Percentiles rank a stretch among this genome's conserved stretches.
phyloP scores from a whole-genome alignment of 495 filamentous ascomycete genomes.

The Penicillium coprophilum region DNA sequence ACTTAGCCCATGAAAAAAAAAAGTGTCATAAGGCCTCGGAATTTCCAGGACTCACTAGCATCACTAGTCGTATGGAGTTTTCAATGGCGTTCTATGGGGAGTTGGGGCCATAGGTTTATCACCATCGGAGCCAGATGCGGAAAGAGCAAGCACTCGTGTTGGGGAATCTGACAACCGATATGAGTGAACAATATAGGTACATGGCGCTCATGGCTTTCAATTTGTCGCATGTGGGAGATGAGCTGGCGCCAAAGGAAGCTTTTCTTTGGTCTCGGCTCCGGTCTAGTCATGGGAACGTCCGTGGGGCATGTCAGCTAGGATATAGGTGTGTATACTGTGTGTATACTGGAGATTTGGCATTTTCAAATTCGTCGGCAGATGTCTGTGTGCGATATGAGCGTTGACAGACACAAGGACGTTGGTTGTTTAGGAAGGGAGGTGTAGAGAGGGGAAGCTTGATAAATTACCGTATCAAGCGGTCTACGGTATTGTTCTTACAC shows the following conservation, averaged over 20 bases:
- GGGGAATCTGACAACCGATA: not conserved
- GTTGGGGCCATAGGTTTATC: not conserved
- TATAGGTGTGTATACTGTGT: not conserved
- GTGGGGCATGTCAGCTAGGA: not conserved
- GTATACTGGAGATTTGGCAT: not conserved
- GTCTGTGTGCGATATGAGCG: too few species aligned
- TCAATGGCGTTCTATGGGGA: not conserved
- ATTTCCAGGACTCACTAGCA: not conserved
- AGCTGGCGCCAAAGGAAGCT: conserved; percentile 12
- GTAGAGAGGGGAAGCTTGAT: not conserved
- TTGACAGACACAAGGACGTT: not conserved
- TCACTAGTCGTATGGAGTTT: not conserved
- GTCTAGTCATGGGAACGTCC: conserved; percentile 1
- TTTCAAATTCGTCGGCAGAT: too few species aligned
- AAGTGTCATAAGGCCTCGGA: not conserved
- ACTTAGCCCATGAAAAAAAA: not conserved
- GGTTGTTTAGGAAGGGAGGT: not conserved
- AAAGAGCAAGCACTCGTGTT: not conserved
- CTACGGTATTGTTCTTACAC: not conserved
- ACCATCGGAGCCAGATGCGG: not conserved
- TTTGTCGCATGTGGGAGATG: conserved; percentile 19
- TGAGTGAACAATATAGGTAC: not conserved
- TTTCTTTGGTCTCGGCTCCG: not conserved
- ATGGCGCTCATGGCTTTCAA: conserved; percentile 20
- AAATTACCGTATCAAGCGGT: conserved; percentile 1